These are phyloP conservation scores for Neoconidiobolus thromboides DNA, from an alignment of 371 early-diverging fungal species.

Conservation along the genomic window DNA sequence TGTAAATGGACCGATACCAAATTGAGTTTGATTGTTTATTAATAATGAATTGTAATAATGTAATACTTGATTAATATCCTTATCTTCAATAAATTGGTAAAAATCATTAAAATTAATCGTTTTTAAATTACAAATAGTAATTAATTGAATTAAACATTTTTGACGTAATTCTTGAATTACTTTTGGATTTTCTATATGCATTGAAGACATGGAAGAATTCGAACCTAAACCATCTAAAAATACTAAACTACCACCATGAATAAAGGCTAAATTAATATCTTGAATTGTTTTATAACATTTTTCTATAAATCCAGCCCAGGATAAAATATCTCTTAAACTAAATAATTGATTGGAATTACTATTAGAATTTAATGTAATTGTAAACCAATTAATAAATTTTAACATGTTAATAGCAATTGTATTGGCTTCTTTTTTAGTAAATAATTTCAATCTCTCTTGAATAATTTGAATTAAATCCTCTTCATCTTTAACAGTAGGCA, in stretches of 20 bases:
- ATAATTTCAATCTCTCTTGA: constrained; percentile 24
- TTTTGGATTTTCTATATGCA: constrained; percentile 18
- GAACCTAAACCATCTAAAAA: constrained; percentile 87
- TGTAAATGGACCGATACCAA: constrained; percentile 60
- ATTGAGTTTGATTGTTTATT: constrained; percentile 16
- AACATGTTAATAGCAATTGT: constrained; percentile 21
- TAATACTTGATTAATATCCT: constrained; percentile 21
- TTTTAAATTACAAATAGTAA: constrained; percentile 9
- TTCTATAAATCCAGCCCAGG: constrained; percentile 76
- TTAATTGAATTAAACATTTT: constrained; percentile 19
- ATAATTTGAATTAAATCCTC: constrained; percentile 65
- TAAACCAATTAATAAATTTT: constrained; percentile 32
- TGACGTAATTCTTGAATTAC: constrained; percentile 33
- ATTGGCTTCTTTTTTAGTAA: neutral
- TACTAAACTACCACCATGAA: constrained; percentile 85
- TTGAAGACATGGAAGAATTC: constrained; percentile 58
- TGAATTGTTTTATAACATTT: too few species aligned
- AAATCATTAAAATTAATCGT: neutral
- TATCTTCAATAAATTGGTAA: constrained; percentile 8
- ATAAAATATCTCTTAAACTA: constrained; percentile 75
- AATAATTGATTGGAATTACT: constrained; percentile 22
- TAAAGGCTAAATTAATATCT: constrained; percentile 16
- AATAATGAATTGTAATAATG: constrained; percentile 21
- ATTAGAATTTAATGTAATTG: constrained; percentile 5
- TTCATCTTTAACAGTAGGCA: constrained; percentile 60